Evolutionary conservation across 495 filamentous ascomycete species (phyloP), one percentile per base, ranked within the genome.

Genomic region (Aspergillus taichungensis): DNA sequence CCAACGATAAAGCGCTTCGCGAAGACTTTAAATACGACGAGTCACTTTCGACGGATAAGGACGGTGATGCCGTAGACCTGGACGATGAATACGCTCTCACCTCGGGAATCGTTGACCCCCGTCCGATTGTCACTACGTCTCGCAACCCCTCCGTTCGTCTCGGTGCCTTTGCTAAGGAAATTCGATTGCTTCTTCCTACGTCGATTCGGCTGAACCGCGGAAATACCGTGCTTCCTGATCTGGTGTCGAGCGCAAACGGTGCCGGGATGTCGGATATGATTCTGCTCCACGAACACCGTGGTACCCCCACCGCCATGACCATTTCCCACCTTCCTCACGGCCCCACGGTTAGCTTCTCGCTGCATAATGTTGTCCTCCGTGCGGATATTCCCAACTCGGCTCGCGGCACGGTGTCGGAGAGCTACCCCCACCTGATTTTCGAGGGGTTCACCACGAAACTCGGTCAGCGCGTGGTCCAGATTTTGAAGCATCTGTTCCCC

Each of bases 11-110:
- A 62, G 56, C 76, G 27, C 71, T 97, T 8, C 84, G 91, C 4
- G 78, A 85, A 52, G 88, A 96, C 60, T 97, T 84, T 71, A 90
- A 90, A 56, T 99, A 87, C 60, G 92, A 99, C 57, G 90, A 94
- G 60, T 84, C 85, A 5, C 63, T 77, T 9, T 65, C 73, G 9
- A 80, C 86, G 35, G 60, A 62, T 11, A 52, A 64, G 37, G 61
- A 70, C 39, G 36, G 52, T 13, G 63, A 66, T 28, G 45, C 54
- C 8, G 60, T 89, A 35, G 84, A 87, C 50, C 69, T 99, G n/a
- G 92, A 99, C 62, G 92, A 99, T 59, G 92, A 99, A 74, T 95
- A 95, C 61, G 77, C 83, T 10, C 78, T 88, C 45, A 79, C 92
- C 3, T 88, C 82, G 32, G 89, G 89, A 18, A 76, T 95, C 45